phyloP scores from a whole-genome alignment of 192 early-diverging fungal genomes.

The Umbelopsis ramanniana region DNA sequence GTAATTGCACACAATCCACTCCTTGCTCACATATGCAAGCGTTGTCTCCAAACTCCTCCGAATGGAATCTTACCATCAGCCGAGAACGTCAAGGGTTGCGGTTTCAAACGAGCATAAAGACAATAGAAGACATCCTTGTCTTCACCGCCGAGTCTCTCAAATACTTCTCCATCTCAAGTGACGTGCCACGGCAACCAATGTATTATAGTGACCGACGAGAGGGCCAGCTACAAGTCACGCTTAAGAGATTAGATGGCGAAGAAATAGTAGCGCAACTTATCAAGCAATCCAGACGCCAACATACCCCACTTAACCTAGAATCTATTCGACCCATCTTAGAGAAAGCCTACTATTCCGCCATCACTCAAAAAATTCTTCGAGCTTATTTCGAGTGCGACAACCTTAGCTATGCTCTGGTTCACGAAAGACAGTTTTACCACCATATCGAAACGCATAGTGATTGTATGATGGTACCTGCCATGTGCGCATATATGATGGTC shows the following conservation, averaged over 20 bases:
- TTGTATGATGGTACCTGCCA: constrained; percentile 26
- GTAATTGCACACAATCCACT: neutral
- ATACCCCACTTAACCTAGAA: constrained; percentile 1
- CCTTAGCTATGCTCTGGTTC: constrained; percentile 5
- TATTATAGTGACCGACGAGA: constrained; percentile 18
- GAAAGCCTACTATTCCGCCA: constrained; percentile 13
- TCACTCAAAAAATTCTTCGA: constrained; percentile 10
- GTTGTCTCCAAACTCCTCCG: neutral
- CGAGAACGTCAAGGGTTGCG: constrained; percentile 20
- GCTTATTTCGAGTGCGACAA: constrained; percentile 11
- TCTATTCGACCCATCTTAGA: constrained; percentile 17
- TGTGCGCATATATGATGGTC: constrained; percentile 18
- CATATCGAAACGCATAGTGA: constrained; percentile 15
- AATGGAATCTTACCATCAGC: constrained; percentile 26
- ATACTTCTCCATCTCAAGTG: constrained; percentile 23
- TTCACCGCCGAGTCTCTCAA: constrained; percentile 22
- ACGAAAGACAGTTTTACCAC: constrained; percentile 2
- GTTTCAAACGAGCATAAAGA: constrained; percentile 32
- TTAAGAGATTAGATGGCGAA: constrained; percentile 27
- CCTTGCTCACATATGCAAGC: constrained; percentile 1
- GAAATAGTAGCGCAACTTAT: constrained; percentile 7
- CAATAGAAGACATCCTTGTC: constrained; percentile 21
- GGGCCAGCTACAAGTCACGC: constrained; percentile 13
- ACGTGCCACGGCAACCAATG: constrained; percentile 14
- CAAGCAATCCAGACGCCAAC: neutral